These are phyloP conservation scores for Saccharomyces paradoxus DNA, from an alignment of 805 yeast species.

Conservation along the genomic window DNA sequence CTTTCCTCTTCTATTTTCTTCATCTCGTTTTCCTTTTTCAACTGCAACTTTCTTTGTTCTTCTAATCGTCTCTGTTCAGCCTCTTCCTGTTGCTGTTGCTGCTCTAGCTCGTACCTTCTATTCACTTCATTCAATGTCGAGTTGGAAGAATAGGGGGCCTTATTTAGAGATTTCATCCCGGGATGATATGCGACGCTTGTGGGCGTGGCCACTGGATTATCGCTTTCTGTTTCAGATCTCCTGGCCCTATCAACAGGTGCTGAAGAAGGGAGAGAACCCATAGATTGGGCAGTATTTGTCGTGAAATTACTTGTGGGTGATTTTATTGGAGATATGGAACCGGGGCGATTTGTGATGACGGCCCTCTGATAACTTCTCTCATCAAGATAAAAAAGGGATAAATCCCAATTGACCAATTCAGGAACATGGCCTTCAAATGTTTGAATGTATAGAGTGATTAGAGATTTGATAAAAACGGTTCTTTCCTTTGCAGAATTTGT, in stretches of 20 bases:
- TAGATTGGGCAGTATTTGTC: not conserved
- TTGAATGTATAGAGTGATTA: slow-evolving; percentile 46
- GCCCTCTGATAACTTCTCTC: slow-evolving; percentile 32
- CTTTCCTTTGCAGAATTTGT: slow-evolving; percentile 51
- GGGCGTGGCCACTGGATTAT: not conserved
- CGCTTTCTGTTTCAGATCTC: not conserved
- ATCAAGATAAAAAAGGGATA: slow-evolving; percentile 34
- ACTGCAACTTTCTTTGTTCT: slow-evolving; percentile 1
- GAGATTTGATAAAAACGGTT: slow-evolving; percentile 46
- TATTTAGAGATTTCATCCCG: slow-evolving; percentile 10
- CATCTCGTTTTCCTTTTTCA: slow-evolving; percentile 4
- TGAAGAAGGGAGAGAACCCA: not conserved
- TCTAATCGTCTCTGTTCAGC: slow-evolving; percentile 2
- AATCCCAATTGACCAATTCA: slow-evolving; percentile 44
- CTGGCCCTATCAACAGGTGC: not conserved
- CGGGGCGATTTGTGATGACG: slow-evolving; percentile 8
- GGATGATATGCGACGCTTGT: not conserved
- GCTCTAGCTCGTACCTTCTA: slow-evolving; percentile 5
- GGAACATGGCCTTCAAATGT: slow-evolving; percentile 52
- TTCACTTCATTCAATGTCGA: slow-evolving; percentile 17
- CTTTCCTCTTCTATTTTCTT: not conserved
- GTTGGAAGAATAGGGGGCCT: slow-evolving; percentile 19
- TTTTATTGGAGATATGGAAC: not conserved
- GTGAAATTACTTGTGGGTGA: not conserved
- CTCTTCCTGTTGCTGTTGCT: slow-evolving; percentile 2